These are phyloP conservation scores for Fraxinus sp. DNA, from an alignment of 305 asterid genomes.

Conservation along the genomic window DNA sequence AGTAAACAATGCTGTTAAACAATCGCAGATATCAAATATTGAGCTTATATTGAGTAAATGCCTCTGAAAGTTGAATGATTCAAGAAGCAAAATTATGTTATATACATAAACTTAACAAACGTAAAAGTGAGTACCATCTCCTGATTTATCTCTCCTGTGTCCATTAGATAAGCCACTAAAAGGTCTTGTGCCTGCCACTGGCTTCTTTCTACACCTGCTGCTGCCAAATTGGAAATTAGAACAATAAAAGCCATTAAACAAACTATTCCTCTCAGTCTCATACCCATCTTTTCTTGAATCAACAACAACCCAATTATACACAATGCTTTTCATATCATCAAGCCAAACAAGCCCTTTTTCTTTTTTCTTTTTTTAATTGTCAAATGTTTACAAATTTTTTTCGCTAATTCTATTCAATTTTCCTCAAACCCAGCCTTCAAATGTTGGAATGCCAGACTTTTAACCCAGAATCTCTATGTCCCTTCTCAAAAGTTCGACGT, in stretches of 20 bases:
- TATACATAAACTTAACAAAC: not conserved
- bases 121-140: constrained; percentile 51
- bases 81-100: not conserved
- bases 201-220: constrained; percentile 41
- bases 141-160: constrained; percentile 47
- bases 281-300: constrained; percentile 32
- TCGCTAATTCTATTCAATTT: constrained; percentile 20
- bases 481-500: constrained; percentile 28
- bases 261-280: constrained; percentile 20
- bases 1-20: constrained; percentile 2
- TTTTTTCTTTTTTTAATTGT: not conserved
- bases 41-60: constrained; percentile 1
- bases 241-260: constrained; percentile 38
- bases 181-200: constrained; percentile 36
- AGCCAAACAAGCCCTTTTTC: constrained; percentile 10
- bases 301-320: constrained; percentile 30
- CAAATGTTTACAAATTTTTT: constrained; percentile 6
- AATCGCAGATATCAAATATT: constrained; percentile 5
- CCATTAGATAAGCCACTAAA: constrained; percentile 41
- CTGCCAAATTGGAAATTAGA: constrained; percentile 41
- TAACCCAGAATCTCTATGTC: constrained; percentile 21
- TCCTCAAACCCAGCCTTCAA: constrained; percentile 24
- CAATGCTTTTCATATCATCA: constrained; percentile 23
- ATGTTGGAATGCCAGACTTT: constrained; percentile 27
- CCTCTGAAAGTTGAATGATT: constrained; percentile 15